A percentile compares a stretch with the other conserved stretches of the same genome.
phyloP scores from a whole-genome alignment of 495 filamentous ascomycete genomes.

The Neurospora pannonica region DNA sequence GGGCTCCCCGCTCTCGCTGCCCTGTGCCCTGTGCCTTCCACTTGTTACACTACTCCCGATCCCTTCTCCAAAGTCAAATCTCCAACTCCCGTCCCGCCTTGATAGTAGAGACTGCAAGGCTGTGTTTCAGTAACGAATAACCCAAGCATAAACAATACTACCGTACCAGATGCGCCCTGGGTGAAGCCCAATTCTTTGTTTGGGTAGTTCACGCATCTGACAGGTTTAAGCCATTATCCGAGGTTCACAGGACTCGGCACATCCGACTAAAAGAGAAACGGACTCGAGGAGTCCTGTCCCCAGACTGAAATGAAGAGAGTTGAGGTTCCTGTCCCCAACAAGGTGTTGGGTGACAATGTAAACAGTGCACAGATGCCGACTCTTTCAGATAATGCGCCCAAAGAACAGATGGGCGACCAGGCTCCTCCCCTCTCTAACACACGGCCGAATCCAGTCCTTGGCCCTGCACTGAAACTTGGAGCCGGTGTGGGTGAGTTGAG shows the following conservation, averaged over 20 bases:
- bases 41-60: too few species aligned
- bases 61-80: neutral
- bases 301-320: neutral
- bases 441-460: conserved; percentile 6
- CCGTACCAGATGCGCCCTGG: neutral
- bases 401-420: neutral
- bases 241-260: neutral
- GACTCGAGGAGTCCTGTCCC: neutral
- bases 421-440: neutral
- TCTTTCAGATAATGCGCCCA: neutral
- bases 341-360: neutral
- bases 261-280: neutral
- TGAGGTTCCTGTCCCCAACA: neutral
- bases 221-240: neutral
- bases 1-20: neutral
- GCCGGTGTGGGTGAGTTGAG: conserved; percentile 15
- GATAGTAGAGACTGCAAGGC: neutral
- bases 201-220: neutral
- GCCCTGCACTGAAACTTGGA: conserved; percentile 25
- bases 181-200: neutral
- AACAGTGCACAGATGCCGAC: neutral
- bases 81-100: neutral
- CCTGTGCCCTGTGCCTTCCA: neutral
- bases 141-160: neutral
- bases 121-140: neutral